phyloP scores from a whole-genome alignment of 139 green algal genomes.

The Chlorella vulgaris region DNA sequence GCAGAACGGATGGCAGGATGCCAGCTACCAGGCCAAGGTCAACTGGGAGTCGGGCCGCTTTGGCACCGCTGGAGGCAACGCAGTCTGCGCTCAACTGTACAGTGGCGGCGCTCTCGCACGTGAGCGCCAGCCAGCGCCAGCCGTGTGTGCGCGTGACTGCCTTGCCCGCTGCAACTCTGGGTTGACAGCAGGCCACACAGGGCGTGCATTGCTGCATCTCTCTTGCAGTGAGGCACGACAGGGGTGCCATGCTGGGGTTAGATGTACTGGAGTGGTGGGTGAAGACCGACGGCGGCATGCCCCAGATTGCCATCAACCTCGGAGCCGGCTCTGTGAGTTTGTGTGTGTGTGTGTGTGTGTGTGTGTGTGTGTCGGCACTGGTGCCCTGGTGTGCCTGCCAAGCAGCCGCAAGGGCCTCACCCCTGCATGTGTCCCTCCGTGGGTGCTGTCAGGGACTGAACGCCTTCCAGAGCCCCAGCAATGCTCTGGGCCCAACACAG shows the following conservation, averaged over 20 bases:
- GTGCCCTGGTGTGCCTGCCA: no score
- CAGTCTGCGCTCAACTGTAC: background rate
- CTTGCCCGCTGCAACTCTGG: background rate
- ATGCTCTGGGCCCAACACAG: background rate
- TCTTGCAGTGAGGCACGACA: background rate
- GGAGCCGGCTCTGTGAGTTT: background rate
- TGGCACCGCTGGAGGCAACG: background rate
- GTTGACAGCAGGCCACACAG: background rate
- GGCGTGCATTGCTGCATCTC: background rate
- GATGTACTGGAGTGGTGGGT: constrained; percentile 12
- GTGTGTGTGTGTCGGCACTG: no score
- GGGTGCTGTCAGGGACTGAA: no score
- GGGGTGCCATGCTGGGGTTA: background rate
- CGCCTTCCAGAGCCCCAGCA: background rate
- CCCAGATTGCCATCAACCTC: background rate
- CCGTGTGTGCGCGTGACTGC: background rate
- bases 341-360: no score
- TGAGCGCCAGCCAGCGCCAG: background rate
- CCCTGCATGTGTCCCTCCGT: no score
- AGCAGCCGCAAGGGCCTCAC: no score
- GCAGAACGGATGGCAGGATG: constrained; percentile 18
- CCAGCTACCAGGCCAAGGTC: constrained; percentile 4
- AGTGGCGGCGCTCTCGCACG: background rate
- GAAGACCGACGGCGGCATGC: background rate
- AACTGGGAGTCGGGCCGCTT: constrained; percentile 13